A percentile compares a stretch with the other conserved stretches of the same genome.
These are phyloP conservation scores for Blastomyces emzantsi DNA, from an alignment of 2,329 filamentous ascomycete genomes.

Conservation along the genomic window DNA sequence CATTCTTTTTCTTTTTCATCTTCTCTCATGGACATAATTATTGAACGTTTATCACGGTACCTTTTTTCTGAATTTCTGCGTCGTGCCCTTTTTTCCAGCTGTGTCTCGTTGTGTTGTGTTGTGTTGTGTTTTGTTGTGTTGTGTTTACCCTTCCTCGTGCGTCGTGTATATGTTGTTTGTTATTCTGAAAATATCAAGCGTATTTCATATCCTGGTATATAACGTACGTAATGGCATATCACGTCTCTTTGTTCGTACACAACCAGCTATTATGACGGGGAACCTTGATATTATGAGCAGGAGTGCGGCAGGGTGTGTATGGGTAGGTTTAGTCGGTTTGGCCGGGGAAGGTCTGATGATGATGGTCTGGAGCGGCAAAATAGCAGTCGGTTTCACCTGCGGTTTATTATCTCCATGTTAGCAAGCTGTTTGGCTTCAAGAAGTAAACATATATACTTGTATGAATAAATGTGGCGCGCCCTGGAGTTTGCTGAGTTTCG, in stretches of 20 bases:
- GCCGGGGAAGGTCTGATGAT: not conserved
- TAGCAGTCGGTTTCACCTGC: not conserved
- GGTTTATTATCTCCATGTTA: not conserved
- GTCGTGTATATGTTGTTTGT: not conserved
- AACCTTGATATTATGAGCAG: not conserved
- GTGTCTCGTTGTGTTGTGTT: not conserved
- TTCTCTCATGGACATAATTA: not conserved
- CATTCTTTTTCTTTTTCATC: not conserved
- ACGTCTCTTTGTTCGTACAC: not conserved
- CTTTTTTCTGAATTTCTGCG: not conserved
- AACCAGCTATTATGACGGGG: not conserved
- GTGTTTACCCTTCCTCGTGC: not conserved
- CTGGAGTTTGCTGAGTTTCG: not conserved
- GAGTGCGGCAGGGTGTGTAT: not conserved
- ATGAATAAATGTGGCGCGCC: not conserved
- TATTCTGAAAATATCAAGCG: not conserved
- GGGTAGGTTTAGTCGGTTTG: not conserved
- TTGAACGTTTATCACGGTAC: slow-evolving; percentile 8
- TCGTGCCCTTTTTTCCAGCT: not conserved
- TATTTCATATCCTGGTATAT: not conserved
- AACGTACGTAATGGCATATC: not conserved
- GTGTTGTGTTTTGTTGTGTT: not conserved
- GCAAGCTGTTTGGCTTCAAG: not conserved
- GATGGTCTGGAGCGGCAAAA: not conserved
- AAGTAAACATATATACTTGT: not conserved